These are phyloP conservation scores for Eimeria necatrix DNA, from an alignment of 169 alveolate genomes.

Conservation along the genomic window DNA sequence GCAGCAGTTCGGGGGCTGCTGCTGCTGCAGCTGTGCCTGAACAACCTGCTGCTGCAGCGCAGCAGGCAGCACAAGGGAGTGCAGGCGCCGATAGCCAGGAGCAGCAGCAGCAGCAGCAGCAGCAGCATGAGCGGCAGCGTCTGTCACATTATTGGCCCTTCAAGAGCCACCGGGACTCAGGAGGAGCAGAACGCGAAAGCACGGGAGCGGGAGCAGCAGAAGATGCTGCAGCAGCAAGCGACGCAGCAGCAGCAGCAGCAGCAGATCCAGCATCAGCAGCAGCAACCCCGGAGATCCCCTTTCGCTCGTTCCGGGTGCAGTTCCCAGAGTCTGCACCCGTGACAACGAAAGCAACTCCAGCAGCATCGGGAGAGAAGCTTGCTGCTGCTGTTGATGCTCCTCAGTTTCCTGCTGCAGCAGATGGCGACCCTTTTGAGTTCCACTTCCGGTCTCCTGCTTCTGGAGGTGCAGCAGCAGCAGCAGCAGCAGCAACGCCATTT, in stretches of 20 bases:
- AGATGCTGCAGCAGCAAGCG: constrained; percentile 38
- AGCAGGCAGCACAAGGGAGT: neutral
- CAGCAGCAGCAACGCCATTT: neutral
- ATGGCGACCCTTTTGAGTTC: constrained; percentile 37
- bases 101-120: constrained; percentile 52
- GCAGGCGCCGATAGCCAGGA: neutral
- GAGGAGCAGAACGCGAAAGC: neutral
- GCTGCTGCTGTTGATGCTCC: constrained; percentile 64
- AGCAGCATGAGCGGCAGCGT: constrained; percentile 6
- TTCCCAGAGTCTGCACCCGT: constrained; percentile 37
- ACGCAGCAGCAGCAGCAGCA: neutral
- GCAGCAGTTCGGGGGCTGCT: constrained; percentile 18
- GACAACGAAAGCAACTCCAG: neutral
- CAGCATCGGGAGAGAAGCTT: constrained; percentile 23
- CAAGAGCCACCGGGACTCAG: neutral
- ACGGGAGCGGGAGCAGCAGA: constrained; percentile 32
- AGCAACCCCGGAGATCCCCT: neutral
- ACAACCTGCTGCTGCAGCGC: constrained; percentile 19
- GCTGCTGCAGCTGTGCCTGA: neutral
- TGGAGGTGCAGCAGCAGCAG: constrained; percentile 3
- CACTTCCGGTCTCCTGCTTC: constrained; percentile 14
- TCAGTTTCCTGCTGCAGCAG: constrained; percentile 56
- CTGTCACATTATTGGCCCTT: constrained; percentile 18
- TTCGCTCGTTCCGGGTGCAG: neutral
- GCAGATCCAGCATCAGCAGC: neutral